Percentiles rank a stretch among this genome's conserved stretches.
Evolutionary conservation across 768 basidiomycete species (phyloP).

Genomic region (Amanita pallidorosea): DNA sequence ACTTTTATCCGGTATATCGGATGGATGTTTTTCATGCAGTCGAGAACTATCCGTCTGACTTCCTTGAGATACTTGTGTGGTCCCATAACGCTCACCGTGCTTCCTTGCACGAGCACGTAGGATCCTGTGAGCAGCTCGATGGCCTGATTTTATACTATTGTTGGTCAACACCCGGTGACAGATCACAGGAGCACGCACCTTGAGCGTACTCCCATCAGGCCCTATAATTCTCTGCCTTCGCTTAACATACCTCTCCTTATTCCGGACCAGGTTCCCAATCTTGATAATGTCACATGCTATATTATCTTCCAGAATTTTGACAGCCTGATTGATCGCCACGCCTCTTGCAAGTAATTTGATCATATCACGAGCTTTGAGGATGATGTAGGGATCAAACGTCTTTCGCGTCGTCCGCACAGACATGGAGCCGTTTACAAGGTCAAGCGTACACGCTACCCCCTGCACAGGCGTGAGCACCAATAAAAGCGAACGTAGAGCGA

Average conservation of each 20-base stretch:
- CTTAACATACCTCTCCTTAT: constrained; percentile 96
- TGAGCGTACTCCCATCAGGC: constrained; percentile 93
- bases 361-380: constrained; percentile 93
- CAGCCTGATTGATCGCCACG: constrained; percentile 75
- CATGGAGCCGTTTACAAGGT: constrained; percentile 96
- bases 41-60: constrained; percentile 89
- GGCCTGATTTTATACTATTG: constrained; percentile 40
- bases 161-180: background rate
- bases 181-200: constrained; percentile 41
- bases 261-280: constrained; percentile 87
- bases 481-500: too few species aligned
- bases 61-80: constrained; percentile 93
- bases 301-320: constrained; percentile 83
- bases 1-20: constrained; percentile 99
- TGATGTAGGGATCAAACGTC: constrained; percentile 93
- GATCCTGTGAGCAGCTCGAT: constrained; percentile 95
- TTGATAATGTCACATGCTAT: constrained; percentile 97
- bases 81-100: constrained; percentile 97
- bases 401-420: constrained; percentile 94
- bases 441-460: constrained; percentile 87
- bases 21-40: constrained; percentile 99
- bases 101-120: constrained; percentile 97
- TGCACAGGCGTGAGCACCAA: constrained; percentile 18
- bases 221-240: constrained; percentile 93
- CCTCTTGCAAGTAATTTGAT: constrained; percentile 92